Percentiles rank a stretch among this genome's conserved stretches.
These are phyloP conservation scores for Ceriops decandra DNA, from an alignment of 345 rosid genomes.

Conservation along the genomic window DNA sequence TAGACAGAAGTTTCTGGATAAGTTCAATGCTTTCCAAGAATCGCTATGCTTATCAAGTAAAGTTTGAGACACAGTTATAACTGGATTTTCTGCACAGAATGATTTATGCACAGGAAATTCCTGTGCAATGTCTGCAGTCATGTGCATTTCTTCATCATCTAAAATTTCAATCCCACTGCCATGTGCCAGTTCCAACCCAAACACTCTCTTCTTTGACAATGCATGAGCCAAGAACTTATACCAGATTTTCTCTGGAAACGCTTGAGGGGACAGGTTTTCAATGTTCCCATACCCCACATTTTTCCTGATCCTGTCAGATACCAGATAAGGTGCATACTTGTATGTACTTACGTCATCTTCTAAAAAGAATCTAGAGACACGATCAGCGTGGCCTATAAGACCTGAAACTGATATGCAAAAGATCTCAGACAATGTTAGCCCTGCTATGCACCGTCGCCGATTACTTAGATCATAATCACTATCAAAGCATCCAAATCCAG, in stretches of 20 bases:
- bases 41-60: conserved; percentile 46
- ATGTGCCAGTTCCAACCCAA: conserved; percentile 30
- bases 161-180: conserved; percentile 23
- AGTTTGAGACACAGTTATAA: conserved; percentile 51
- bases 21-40: conserved; percentile 53
- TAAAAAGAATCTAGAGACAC: conserved; percentile 51
- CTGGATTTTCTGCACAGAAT: conserved; percentile 82
- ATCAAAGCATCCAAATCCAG: conserved; percentile 31
- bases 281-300: conserved; percentile 24
- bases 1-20: conserved; percentile 53
- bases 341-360: conserved; percentile 37
- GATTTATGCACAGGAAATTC: conserved; percentile 31
- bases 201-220: conserved; percentile 38
- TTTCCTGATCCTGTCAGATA: conserved; percentile 23
- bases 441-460: conserved; percentile 36
- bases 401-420: conserved; percentile 75
- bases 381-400: conserved; percentile 77
- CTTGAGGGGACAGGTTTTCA: conserved; percentile 33
- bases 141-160: conserved; percentile 21
- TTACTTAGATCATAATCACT: conserved; percentile 16
- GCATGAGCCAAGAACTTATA: conserved; percentile 48
- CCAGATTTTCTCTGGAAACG: conserved; percentile 53
- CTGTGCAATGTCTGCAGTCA: conserved; percentile 21
- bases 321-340: conserved; percentile 36
- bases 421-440: conserved; percentile 69